Conservation (phyloP, 345 rosid genomes). For the Heritiera littoralis region DNA sequence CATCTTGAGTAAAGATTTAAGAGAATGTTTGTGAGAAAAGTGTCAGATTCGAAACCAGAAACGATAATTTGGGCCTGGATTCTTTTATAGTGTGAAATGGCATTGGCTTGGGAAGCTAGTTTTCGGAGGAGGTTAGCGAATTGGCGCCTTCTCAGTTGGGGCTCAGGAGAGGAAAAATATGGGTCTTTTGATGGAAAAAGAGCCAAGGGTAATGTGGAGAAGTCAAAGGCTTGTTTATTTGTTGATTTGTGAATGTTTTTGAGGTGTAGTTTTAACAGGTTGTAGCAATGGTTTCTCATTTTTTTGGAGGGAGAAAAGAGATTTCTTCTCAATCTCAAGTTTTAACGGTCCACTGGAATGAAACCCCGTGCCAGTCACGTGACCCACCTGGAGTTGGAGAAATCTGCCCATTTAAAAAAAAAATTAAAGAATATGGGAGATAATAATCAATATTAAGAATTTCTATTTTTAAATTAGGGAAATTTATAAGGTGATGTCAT, state of each 20-base stretch:
- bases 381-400: not conserved
- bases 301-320: not conserved
- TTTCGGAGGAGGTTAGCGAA: conserved; percentile 46
- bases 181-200: conserved; percentile 18
- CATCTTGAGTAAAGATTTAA: conserved; percentile 32
- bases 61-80: conserved; percentile 51
- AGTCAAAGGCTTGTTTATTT: conserved; percentile 5
- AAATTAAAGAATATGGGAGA: no score
- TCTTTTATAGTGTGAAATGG: conserved; percentile 29
- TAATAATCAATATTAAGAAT: no score
- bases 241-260: not conserved
- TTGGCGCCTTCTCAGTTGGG: conserved; percentile 31
- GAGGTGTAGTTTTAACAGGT: not conserved
- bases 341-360: not conserved
- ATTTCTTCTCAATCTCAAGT: not conserved
- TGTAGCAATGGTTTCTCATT: conserved; percentile 16
- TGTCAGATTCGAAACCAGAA: conserved; percentile 43
- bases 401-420: not conserved
- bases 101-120: conserved; percentile 28
- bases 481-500: no score
- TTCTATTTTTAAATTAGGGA: no score
- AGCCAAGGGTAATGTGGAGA: conserved; percentile 23
- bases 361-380: not conserved
- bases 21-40: conserved; percentile 50
- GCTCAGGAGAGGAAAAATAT: conserved; percentile 24